A percentile compares a stretch with the other conserved stretches of the same genome.
phyloP scores from a whole-genome alignment of 495 filamentous ascomycete species.

The Talaromyces trachyspermus region DNA sequence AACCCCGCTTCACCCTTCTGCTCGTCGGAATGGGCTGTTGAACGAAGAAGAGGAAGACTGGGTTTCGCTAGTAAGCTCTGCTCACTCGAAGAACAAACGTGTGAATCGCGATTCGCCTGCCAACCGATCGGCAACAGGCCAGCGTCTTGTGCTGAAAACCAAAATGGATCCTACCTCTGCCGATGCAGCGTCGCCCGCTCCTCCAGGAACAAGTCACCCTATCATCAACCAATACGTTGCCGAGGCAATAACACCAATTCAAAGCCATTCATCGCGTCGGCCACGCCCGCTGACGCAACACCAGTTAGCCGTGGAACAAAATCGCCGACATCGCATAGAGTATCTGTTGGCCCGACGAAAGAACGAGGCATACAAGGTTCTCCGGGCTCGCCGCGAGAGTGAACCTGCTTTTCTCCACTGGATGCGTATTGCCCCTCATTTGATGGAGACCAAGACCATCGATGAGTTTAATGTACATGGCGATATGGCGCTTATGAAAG shows the following conservation, averaged over 20 bases:
- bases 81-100: constrained; percentile 29
- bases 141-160: constrained; percentile 43
- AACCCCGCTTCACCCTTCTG: constrained; percentile 33
- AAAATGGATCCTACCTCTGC: constrained; percentile 38
- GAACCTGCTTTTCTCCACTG: constrained; percentile 57
- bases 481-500: constrained; percentile 59
- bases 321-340: constrained; percentile 79
- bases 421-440: constrained; percentile 55
- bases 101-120: constrained; percentile 31
- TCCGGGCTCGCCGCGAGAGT: constrained; percentile 51
- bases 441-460: constrained; percentile 71
- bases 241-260: constrained; percentile 27
- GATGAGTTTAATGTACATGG: constrained; percentile 63
- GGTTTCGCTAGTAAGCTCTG: constrained; percentile 25
- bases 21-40: constrained; percentile 24
- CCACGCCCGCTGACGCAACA: constrained; percentile 84
- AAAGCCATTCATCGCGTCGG: constrained; percentile 38
- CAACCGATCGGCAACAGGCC: constrained; percentile 29
- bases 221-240: constrained; percentile 41
- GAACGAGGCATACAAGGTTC: constrained; percentile 51
- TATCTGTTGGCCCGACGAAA: constrained; percentile 73
- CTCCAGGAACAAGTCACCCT: constrained; percentile 40
- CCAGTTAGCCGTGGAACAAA: constrained; percentile 85
- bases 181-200: constrained; percentile 41
- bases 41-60: constrained; percentile 32